Percentiles rank a stretch among this genome's conserved stretches.
Conservation (phyloP, 2,329 filamentous ascomycete genomes). For the Alternaria sp. region DNA sequence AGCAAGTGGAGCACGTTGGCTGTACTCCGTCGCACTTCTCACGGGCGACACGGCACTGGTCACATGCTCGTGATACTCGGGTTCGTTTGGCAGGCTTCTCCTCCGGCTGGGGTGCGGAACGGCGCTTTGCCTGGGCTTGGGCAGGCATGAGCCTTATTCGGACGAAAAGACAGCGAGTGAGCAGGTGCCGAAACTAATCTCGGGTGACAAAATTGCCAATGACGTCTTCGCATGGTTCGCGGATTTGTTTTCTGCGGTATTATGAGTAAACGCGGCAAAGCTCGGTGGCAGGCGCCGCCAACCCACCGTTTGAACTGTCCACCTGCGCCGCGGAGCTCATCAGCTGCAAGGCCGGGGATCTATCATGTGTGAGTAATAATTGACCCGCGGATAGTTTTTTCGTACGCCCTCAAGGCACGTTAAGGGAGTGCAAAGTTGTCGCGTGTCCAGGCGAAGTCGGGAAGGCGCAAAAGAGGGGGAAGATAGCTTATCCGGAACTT, state of each 20-base stretch:
- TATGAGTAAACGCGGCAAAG: slow-evolving; percentile 2
- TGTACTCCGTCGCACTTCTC: slow-evolving; percentile 76
- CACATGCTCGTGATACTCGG: slow-evolving; percentile 71
- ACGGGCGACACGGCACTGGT: slow-evolving; percentile 69
- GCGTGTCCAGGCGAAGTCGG: background rate
- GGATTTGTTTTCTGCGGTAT: background rate
- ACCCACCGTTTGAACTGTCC: slow-evolving; percentile 3
- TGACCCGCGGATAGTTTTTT: background rate
- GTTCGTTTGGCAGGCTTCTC: slow-evolving; percentile 58
- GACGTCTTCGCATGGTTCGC: slow-evolving; percentile 3
- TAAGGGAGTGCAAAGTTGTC: slow-evolving; percentile 7
- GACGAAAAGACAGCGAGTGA: background rate
- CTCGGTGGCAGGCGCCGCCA: background rate
- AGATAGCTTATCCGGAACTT: slow-evolving; percentile 17
- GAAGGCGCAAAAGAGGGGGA: slow-evolving; percentile 8
- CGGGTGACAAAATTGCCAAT: slow-evolving; percentile 1
- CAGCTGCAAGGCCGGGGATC: background rate
- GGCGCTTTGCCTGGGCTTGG: slow-evolving; percentile 35
- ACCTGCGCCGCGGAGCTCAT: slow-evolving; percentile 5
- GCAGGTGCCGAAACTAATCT: slow-evolving; percentile 3
- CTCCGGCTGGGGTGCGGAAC: slow-evolving; percentile 22
- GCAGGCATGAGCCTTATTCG: slow-evolving; percentile 30
- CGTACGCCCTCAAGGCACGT: background rate
- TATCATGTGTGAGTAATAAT: background rate
- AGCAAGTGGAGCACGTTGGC: slow-evolving; percentile 71